Base-by-base conservation (phyloP, 306 rosid genomes). In the Gastrolobium villosum region DNA sequence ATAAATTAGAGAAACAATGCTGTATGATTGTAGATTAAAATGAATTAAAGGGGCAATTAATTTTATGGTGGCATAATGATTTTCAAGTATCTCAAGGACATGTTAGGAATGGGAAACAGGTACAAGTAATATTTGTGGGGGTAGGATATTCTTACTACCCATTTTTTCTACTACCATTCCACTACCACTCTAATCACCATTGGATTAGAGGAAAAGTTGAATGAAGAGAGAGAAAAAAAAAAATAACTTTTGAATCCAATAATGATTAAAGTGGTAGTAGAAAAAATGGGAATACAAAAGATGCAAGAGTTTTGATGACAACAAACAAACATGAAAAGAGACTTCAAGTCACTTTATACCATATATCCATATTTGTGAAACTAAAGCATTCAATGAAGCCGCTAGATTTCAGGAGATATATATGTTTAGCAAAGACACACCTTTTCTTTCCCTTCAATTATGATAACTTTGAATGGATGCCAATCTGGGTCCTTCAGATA, bases 401-500 rank as follows among this genome's bases (percentile, higher is more conserved):
- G 30, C 14, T 74, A 41, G 59, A 79, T 36, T 39, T 41, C 13
- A 77, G 4, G 70, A 36, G 3, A 74, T 56, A 31, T 28, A 71
- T 15, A 69, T 5, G 45, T 6, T 14, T 60, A n/a, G 9, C 57
- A 70, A 87, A 50, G 62, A 50, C 75, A 60, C 30, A 91, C 96
- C 93, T 87, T 68, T 30, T 74, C 49, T 53, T 78, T 74, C 62
- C 86, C 98, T 2, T 79, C 77, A 39, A 81, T 70, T 6, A 14
- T 28, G 50, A 53, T 75, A 68, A 87, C 63, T 85, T 79, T 91
- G 74, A 89, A 86, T 39, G 98, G 98, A 82, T 91, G 89, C 97
- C 97, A 93, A 14, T 86, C 90, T 4, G 97, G 90, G 66, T 93
- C 95, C 82, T 79, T 83, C 0, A 93, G 81, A 83, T 88, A 72